Conservation (phyloP, 2,329 filamentous ascomycete genomes). For the Bisporella sp. region DNA sequence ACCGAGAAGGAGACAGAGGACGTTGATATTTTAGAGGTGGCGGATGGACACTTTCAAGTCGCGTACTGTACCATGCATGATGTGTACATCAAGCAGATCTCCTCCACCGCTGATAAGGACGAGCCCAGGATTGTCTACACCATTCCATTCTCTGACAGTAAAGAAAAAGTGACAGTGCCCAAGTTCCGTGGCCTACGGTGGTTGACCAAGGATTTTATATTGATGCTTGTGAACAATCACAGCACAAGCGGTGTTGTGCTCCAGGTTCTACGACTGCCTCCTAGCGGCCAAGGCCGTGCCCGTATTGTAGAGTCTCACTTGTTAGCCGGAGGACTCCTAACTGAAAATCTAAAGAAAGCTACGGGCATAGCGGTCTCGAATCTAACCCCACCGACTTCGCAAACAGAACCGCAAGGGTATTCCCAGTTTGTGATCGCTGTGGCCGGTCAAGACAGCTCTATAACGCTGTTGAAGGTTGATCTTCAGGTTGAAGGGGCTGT, state of each 20-base stretch:
- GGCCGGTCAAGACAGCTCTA: conserved; percentile 71
- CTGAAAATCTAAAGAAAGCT: conserved; percentile 60
- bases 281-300: conserved; percentile 30
- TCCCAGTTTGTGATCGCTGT: conserved; percentile 77
- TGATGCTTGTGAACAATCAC: conserved; percentile 52
- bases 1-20: conserved; percentile 56
- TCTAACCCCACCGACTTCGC: conserved; percentile 48
- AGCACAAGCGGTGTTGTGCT: conserved; percentile 50
- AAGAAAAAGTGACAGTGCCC: conserved; percentile 37
- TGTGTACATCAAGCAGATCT: conserved; percentile 48
- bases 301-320: conserved; percentile 45
- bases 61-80: conserved; percentile 74
- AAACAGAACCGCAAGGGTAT: conserved; percentile 46
- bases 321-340: conserved; percentile 45
- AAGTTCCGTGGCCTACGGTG: conserved; percentile 53
- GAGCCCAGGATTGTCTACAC: conserved; percentile 49
- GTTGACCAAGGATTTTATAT: conserved; percentile 48
- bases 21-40: conserved; percentile 60
- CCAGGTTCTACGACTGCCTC: conserved; percentile 42
- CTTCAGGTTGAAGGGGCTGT: conserved; percentile 44
- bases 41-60: conserved; percentile 58
- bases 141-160: conserved; percentile 39
- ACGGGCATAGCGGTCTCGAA: conserved; percentile 72
- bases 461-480: conserved; percentile 72
- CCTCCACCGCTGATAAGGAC: conserved; percentile 31